Evolutionary conservation across 441 rosid genomes (phyloP), one percentile per base, ranked within the genome.

Genomic region (Pelargonium myrrhifolium): DNA sequence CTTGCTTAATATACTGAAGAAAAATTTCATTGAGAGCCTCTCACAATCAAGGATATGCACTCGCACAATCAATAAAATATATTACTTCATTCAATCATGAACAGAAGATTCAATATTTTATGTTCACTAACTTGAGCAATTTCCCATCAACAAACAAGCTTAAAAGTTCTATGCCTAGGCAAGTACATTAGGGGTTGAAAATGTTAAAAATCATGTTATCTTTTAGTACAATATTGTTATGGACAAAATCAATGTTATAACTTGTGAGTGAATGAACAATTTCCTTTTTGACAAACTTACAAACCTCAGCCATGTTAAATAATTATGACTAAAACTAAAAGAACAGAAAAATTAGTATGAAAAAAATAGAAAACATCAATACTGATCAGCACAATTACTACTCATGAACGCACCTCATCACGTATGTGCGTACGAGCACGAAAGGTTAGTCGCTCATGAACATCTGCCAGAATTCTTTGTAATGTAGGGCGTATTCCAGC

Each of bases 381-480:
- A 64, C 68, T 17, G 17, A 45, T n/a, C 20, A 20, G 10, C 65
- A 20, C 65, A 40, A 64, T 62, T 66, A 64, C 49, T 45, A 64
- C 37, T 31, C 37, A 53, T 20, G 70, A 66, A 66, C 73, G 15
- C 62, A 92, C 99, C 96, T 94, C 99, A 73, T 92, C 97, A 71
- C 91, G 85, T 64, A 94, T 89, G 80, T 94, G 81, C 15, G 98
- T 92, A 77, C 99, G 86, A 78, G 97, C 96, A 79, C 94, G 96
- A 76, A 94, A 94, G 65, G 99, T 92, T 77, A 94, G 75, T 69
- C 99, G 87, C 78, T 88, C 99, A 1, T 89, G 92, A 74, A 92
- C 85, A 74, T 94, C 97, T 11, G 88, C 99, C 69, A 94, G 81
- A 68, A 94, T 89, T 87, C 99, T 87, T 81, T 89, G 87, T 65